Conservation (phyloP, 2,329 filamentous ascomycete genomes). For the Rutstroemia sp. region DNA sequence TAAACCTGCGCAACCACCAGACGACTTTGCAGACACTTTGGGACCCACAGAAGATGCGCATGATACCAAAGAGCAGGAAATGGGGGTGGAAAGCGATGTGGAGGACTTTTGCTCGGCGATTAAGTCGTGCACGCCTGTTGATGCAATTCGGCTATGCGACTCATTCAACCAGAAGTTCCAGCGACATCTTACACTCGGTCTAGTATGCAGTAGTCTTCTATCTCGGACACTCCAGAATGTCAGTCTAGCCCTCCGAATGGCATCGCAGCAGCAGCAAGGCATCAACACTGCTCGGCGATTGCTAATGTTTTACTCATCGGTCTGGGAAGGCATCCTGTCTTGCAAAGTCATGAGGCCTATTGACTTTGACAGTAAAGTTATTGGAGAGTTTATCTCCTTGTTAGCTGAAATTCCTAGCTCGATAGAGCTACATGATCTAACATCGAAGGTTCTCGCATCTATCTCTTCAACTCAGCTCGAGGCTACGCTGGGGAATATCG, state of each 20-base stretch:
- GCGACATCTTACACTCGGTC: conserved; percentile 19
- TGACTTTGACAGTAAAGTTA: conserved; percentile 13
- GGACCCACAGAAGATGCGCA: neutral
- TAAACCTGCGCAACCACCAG: neutral
- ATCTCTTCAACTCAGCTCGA: conserved; percentile 16
- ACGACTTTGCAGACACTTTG: neutral
- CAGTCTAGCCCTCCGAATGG: conserved; percentile 7
- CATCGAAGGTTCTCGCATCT: conserved; percentile 16
- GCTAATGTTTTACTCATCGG: conserved; percentile 18
- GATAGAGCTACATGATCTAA: conserved; percentile 13
- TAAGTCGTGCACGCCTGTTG: neutral
- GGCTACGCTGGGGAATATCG: conserved; percentile 9
- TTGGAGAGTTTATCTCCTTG: conserved; percentile 13
- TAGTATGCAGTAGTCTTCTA: conserved; percentile 15
- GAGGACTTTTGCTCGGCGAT: conserved; percentile 13
- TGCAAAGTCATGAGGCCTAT: conserved; percentile 18
- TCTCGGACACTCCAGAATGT: conserved; percentile 8
- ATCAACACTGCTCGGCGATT: conserved; percentile 1
- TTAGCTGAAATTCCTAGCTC: conserved; percentile 15
- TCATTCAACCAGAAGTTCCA: conserved; percentile 18
- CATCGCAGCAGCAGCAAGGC: neutral
- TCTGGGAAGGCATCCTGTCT: conserved; percentile 22
- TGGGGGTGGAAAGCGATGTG: conserved; percentile 8
- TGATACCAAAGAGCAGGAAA: neutral
- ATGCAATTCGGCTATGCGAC: conserved; percentile 11